These are phyloP conservation scores for Fimicolochytrium jonesii DNA, from an alignment of 192 early-diverging fungal species.

Conservation along the genomic window DNA sequence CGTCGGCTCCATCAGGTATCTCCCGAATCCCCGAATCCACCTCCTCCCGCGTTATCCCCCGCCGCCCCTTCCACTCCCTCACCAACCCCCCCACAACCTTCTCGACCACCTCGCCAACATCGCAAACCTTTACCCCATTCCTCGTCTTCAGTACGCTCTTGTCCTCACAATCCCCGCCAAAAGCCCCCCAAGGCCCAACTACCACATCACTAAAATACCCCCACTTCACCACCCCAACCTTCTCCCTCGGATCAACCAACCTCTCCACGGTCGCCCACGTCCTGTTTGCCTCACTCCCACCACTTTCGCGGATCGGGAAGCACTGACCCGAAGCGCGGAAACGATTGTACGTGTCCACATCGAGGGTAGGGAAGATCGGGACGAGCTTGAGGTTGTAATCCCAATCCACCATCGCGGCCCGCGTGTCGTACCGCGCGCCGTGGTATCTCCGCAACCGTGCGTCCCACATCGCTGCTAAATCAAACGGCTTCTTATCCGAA, in stretches of 20 bases:
- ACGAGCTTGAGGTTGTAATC: conserved; percentile 59
- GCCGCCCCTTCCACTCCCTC: not conserved
- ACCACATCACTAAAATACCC: conserved; percentile 54
- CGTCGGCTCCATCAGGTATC: not conserved
- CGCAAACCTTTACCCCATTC: conserved; percentile 28
- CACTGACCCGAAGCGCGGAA: conserved; percentile 42
- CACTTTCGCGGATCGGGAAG: conserved; percentile 40
- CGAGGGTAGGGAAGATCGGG: conserved; percentile 16
- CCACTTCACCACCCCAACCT: conserved; percentile 43
- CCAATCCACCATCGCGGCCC: conserved; percentile 55
- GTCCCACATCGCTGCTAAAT: conserved; percentile 38
- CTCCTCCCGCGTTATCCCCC: not conserved
- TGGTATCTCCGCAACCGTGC: conserved; percentile 33
- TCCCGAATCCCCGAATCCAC: not conserved
- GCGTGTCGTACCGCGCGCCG: conserved; percentile 42
- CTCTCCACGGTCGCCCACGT: conserved; percentile 45
- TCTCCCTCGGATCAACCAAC: conserved; percentile 24
- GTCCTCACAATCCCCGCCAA: conserved; percentile 44
- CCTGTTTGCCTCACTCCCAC: conserved; percentile 33
- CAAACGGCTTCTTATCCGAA: conserved; percentile 33
- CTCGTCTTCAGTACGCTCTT: conserved; percentile 39
- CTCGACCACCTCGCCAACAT: not conserved
- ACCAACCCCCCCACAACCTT: not conserved
- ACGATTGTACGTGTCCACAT: conserved; percentile 29
- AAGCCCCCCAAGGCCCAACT: conserved; percentile 51